A percentile compares a stretch with the other conserved stretches of the same genome.
phyloP scores from a whole-genome alignment of 164 flowering plant species.

The Annona cherimola region DNA sequence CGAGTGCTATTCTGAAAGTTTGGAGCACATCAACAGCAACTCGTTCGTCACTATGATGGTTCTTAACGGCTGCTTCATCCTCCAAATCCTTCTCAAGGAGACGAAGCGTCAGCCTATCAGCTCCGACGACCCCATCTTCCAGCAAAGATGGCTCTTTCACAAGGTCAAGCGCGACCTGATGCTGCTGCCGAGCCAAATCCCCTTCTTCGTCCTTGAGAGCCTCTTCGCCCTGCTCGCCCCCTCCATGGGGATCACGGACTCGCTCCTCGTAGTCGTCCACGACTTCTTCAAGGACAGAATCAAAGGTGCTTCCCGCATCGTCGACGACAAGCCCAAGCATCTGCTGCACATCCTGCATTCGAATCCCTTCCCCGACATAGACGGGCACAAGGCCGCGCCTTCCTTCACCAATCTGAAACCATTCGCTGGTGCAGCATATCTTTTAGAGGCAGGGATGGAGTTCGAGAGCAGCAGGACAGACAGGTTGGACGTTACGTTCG shows the following conservation, averaged over 20 bases:
- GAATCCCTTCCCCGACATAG: neutral
- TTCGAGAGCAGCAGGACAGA: neutral
- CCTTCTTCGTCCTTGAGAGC: neutral
- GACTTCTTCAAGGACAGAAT: neutral
- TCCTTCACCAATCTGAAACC: no score
- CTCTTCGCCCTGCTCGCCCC: neutral
- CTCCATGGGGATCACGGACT: neutral
- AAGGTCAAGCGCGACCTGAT: neutral
- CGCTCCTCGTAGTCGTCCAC: neutral
- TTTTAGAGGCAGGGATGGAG: constrained; percentile 1
- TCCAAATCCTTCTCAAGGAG: constrained; percentile 26
- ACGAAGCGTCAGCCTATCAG: constrained; percentile 4
- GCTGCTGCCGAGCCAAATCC: neutral
- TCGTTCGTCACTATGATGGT: constrained; percentile 11
- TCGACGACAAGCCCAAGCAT: neutral
- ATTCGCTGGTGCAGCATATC: neutral
- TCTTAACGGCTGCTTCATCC: constrained; percentile 3
- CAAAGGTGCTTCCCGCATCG: no score
- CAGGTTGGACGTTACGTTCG: constrained; percentile 16
- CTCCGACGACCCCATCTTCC: neutral
- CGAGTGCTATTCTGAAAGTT: constrained; percentile 40
- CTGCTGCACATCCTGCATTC: neutral
- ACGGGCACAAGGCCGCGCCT: no score
- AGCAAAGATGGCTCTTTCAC: neutral
- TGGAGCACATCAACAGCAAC: constrained; percentile 25